Percentiles rank a stretch among this genome's conserved stretches.
phyloP scores from a whole-genome alignment of 1,284 basidiomycete genomes.

The Fomitopsis schrenkii region DNA sequence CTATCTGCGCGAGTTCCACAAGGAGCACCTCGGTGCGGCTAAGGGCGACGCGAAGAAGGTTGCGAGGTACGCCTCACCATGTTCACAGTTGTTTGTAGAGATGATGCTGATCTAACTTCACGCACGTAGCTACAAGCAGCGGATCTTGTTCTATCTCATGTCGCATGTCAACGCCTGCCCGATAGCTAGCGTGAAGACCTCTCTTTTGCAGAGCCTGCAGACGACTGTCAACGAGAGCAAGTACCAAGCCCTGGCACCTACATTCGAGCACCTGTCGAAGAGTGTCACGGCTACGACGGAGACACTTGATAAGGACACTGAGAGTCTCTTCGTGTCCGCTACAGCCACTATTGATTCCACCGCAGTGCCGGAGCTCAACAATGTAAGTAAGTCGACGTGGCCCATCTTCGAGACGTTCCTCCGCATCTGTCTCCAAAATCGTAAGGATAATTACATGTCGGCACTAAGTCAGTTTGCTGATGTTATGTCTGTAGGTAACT shows the following conservation, averaged over 20 bases:
- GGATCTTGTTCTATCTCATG: constrained; percentile 74
- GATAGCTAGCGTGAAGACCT: constrained; percentile 44
- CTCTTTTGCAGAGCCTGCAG: constrained; percentile 57
- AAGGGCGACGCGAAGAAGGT: constrained; percentile 63
- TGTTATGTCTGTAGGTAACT: constrained; percentile 21
- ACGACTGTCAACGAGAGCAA: constrained; percentile 65
- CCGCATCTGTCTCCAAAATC: constrained; percentile 41
- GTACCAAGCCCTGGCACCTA: constrained; percentile 59
- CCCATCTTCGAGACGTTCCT: constrained; percentile 41
- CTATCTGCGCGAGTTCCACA: constrained; percentile 65
- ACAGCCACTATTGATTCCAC: constrained; percentile 55
- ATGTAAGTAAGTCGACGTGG: constrained; percentile 44
- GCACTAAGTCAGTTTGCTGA: not conserved
- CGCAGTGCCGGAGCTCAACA: constrained; percentile 41
- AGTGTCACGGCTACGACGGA: constrained; percentile 11
- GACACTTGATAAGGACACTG: constrained; percentile 23
- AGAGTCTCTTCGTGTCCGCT: constrained; percentile 45
- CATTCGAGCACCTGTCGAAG: constrained; percentile 45
- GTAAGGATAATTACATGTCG: constrained; percentile 26
- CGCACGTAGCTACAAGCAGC: constrained; percentile 63
- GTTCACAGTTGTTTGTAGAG: constrained; percentile 4
- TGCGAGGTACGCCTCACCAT: constrained; percentile 42
- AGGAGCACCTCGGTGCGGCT: constrained; percentile 44
- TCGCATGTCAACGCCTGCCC: constrained; percentile 77
- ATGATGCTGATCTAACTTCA: constrained; percentile 2